phyloP scores from a whole-genome alignment of 306 rosid species.

The Clitoria ternatea region DNA sequence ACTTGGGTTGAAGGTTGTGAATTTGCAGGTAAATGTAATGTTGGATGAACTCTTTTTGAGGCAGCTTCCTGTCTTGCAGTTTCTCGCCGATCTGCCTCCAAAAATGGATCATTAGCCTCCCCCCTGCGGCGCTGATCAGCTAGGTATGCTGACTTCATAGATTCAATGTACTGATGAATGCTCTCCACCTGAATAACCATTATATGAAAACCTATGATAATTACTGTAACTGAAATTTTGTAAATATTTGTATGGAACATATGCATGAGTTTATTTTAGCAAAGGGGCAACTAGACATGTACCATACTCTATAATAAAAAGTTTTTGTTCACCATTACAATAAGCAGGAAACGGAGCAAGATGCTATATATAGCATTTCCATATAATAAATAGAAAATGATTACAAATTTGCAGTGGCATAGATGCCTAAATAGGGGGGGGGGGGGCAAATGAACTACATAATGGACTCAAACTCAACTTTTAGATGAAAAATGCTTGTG shows the following conservation, averaged over 20 bases:
- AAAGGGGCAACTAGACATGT: not conserved
- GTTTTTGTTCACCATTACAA: slow-evolving; percentile 1
- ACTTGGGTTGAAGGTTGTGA: slow-evolving; percentile 84
- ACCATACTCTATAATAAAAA: slow-evolving; percentile 11
- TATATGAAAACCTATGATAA: slow-evolving; percentile 20
- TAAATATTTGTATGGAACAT: slow-evolving; percentile 15
- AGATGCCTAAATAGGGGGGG: not conserved
- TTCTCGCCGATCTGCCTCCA: slow-evolving; percentile 97
- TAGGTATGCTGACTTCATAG: slow-evolving; percentile 87
- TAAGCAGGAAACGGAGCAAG: not conserved
- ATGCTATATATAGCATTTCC: not conserved
- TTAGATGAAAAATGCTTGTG: not conserved
- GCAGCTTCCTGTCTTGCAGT: slow-evolving; percentile 96
- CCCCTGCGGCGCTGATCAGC: slow-evolving; percentile 83
- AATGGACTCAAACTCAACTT: not conserved
- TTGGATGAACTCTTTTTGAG: slow-evolving; percentile 88
- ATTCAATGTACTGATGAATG: slow-evolving; percentile 89
- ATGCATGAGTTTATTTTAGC: not conserved
- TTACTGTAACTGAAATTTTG: slow-evolving; percentile 20
- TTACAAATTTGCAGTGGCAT: not conserved
- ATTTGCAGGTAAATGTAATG: slow-evolving; percentile 75
- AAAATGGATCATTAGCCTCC: slow-evolving; percentile 83
- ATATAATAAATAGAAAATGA: not conserved
- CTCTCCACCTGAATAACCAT: slow-evolving; percentile 71
- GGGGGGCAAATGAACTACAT: not conserved